Base-by-base conservation (phyloP, 2,329 filamentous ascomycete genomes). In the Truncatella angustata region DNA sequence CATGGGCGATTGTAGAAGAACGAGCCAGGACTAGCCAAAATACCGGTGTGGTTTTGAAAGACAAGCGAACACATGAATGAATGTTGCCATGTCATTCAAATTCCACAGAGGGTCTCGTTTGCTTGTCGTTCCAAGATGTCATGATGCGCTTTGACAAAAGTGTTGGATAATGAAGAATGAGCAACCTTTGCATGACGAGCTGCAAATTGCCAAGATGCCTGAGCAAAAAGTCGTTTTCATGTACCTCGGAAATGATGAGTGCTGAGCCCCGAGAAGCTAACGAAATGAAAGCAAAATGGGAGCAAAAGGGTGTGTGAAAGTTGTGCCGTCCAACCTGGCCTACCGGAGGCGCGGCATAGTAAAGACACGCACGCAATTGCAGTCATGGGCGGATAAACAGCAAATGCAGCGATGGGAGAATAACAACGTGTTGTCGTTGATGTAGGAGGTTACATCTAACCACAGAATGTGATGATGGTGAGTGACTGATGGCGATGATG, bases 191-290 rank as follows among this genome's bases (percentile, higher is more conserved):
- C 28, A 32, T 7, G 28, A 14, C 28, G 28, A 32, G 28, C 28
- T 32, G 28, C 28, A 32, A 32, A 32, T 14, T 9, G 30, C 14
- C 26, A 47, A 14, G 14, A 10, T 12, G 24, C 44, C n/a, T 36
- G 34, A 12, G 12, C 10, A n/a, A 14, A 26, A 36, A 49, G 45
- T 49, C 45, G 24, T 34, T 26, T 36, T 49, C 30, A 39, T 49
- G 45, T 49, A 39, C 32, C 45, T 49, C 34, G 32, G 32, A 49
- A 37, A 49, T 36, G 34, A 49, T 49, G 30, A 21, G 32, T 26
- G 20, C 20, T n/a, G 16, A 18, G 21, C 30, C 30, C 21, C 28
- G 18, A n/a, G 34, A 20, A 34, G 45, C 4, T 12, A 47, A 34
- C 32, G 12, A 49, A 26, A 49, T 12, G 28, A 36, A 49, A 36